Percentiles rank a stretch among this genome's conserved stretches.
phyloP scores from a whole-genome alignment of 345 rosid species.

The Dimocarpus longan region DNA sequence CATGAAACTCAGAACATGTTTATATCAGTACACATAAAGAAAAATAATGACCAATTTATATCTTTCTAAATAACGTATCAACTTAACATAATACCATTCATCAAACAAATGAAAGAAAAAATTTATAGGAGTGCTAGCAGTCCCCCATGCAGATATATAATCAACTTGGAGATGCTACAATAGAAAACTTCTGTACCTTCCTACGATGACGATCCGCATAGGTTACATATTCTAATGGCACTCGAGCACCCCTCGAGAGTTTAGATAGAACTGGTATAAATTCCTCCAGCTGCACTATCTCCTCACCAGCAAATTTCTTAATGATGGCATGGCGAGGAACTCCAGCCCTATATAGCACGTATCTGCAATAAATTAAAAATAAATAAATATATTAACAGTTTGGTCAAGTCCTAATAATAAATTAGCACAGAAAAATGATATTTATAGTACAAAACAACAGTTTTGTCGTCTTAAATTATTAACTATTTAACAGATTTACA shows the following conservation, averaged over 20 bases:
- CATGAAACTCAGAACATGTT: too few species aligned
- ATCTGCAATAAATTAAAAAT: constrained; percentile 47
- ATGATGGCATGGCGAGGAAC: constrained; percentile 93
- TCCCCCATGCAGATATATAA: background rate
- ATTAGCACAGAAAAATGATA: background rate
- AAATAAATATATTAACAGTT: background rate
- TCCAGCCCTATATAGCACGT: constrained; percentile 68
- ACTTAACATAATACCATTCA: too few species aligned
- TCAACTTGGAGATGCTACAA: background rate
- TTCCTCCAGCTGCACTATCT: constrained; percentile 70
- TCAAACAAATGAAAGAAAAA: background rate
- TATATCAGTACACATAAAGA: too few species aligned
- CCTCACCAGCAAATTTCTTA: constrained; percentile 82
- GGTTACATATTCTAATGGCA: constrained; percentile 88
- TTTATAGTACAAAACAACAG: background rate
- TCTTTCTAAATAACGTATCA: too few species aligned
- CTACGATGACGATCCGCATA: constrained; percentile 84
- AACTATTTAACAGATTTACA: background rate
- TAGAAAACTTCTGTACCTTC: constrained; percentile 56
- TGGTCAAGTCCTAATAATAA: background rate
- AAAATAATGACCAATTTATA: too few species aligned
- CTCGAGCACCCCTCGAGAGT: constrained; percentile 77
- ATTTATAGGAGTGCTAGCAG: background rate
- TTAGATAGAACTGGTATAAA: constrained; percentile 67
- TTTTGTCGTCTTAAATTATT: background rate